phyloP scores from a whole-genome alignment of 306 rosid species.

The Vicia villosa region DNA sequence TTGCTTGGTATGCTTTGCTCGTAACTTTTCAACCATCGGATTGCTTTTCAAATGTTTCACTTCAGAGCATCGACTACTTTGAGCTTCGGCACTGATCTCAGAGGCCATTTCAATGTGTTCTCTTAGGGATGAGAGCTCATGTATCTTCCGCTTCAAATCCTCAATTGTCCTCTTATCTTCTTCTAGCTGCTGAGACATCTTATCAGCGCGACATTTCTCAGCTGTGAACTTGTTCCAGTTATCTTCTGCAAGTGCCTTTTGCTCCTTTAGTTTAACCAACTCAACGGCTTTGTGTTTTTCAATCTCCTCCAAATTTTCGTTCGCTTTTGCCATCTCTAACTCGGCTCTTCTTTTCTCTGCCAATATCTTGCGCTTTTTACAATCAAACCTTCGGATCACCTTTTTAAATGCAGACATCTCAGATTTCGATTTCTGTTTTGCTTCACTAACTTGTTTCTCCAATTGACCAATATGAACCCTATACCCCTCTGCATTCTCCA shows the following conservation, averaged over 20 bases:
- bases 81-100: conserved; percentile 41
- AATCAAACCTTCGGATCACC: conserved; percentile 52
- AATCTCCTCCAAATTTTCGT: conserved; percentile 51
- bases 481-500: conserved; percentile 50
- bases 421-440: conserved; percentile 50
- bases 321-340: conserved; percentile 46
- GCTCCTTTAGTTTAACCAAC: conserved; percentile 50
- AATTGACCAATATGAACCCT: conserved; percentile 48
- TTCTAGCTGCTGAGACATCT: conserved; percentile 57
- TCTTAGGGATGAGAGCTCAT: conserved; percentile 48
- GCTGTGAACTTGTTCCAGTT: conserved; percentile 59
- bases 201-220: conserved; percentile 59
- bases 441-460: conserved; percentile 59
- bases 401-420: conserved; percentile 49
- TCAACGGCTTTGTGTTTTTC: conserved; percentile 50
- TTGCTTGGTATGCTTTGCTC: conserved; percentile 54
- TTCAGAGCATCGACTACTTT: conserved; percentile 38
- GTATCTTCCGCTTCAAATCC: conserved; percentile 54
- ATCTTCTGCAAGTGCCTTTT: conserved; percentile 52
- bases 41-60: conserved; percentile 63
- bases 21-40: conserved; percentile 66
- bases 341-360: conserved; percentile 60
- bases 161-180: conserved; percentile 50
- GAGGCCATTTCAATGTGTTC: conserved; percentile 46
- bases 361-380: conserved; percentile 51